Evolutionary conservation across 495 filamentous ascomycete genomes (phyloP).

Genomic region (Patellaria atrata): DNA sequence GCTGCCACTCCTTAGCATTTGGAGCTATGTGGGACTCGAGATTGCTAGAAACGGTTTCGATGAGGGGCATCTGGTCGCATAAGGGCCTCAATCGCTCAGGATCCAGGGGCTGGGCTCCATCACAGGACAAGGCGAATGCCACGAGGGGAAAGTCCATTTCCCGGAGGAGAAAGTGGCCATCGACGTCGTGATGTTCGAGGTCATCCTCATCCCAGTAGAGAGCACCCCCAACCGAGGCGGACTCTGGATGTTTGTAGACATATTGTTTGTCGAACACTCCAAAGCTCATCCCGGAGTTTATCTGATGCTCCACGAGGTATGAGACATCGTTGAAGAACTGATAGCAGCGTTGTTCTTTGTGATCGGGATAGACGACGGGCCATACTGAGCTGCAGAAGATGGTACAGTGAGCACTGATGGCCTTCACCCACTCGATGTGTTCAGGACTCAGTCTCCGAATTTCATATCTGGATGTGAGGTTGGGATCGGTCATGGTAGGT

Average conservation of each 20-base stretch:
- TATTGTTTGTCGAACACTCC: constrained; percentile 35
- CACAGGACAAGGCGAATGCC: constrained; percentile 28
- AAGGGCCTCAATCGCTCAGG: constrained; percentile 17
- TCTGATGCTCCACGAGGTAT: constrained; percentile 23
- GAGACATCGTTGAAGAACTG: constrained; percentile 3
- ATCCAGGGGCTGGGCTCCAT: constrained; percentile 26
- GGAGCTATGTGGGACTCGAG: constrained; percentile 18
- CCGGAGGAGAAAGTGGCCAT: constrained; percentile 31
- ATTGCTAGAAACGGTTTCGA: constrained; percentile 16
- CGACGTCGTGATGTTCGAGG: constrained; percentile 17
- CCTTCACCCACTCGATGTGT: constrained; percentile 27
- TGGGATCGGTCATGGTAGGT: too few relatives aligned
- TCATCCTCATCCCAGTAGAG: constrained; percentile 30
- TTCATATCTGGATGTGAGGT: constrained; percentile 22
- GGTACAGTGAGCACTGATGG: constrained; percentile 28
- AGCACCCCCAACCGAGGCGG: constrained; percentile 25
- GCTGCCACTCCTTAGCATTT: constrained; percentile 14
- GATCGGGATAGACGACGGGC: constrained; percentile 20
- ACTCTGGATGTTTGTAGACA: constrained; percentile 29
- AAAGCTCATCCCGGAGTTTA: constrained; percentile 29
- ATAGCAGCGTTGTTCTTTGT: constrained; percentile 19
- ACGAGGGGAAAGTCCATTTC: constrained; percentile 36
- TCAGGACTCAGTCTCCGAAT: constrained; percentile 27
- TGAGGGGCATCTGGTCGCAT: constrained; percentile 22
- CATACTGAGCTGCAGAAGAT: constrained; percentile 28